phyloP scores from a whole-genome alignment of 1,284 basidiomycete species.

The Marasmius oreades region DNA sequence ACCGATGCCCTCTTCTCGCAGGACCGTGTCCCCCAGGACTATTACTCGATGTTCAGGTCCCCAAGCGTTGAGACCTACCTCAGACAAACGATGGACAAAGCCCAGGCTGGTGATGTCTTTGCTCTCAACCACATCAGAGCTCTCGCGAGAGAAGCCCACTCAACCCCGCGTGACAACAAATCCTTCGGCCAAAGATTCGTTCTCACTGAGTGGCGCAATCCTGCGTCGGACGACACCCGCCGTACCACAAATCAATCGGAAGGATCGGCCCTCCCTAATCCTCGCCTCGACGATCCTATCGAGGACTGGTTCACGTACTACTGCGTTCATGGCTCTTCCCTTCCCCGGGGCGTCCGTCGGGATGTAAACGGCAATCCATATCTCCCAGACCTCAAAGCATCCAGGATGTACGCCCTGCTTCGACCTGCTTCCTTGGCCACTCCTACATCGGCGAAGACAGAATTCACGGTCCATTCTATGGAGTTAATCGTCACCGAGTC shows the following conservation, averaged over 20 bases:
- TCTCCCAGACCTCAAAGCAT: constrained; percentile 39
- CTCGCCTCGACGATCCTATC: constrained; percentile 1
- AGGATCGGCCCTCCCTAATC: background rate
- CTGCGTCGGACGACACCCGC: background rate
- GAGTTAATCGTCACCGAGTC: constrained; percentile 32
- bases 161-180: background rate
- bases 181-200: constrained; percentile 7
- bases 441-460: constrained; percentile 26
- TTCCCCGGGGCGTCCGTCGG: constrained; percentile 42
- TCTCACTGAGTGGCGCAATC: constrained; percentile 8
- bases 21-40: background rate
- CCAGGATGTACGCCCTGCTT: constrained; percentile 39
- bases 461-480: constrained; percentile 34
- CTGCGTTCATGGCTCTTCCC: constrained; percentile 35
- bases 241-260: background rate
- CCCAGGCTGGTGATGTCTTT: background rate
- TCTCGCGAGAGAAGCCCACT: constrained; percentile 9
- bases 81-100: background rate
- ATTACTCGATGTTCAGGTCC: background rate
- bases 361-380: constrained; percentile 32
- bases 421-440: constrained; percentile 29
- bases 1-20: background rate
- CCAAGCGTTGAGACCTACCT: background rate
- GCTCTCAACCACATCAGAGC: constrained; percentile 2
- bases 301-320: constrained; percentile 43